Base-by-base conservation (phyloP, 2,329 filamentous ascomycete genomes). In the Fusarium buharicum region DNA sequence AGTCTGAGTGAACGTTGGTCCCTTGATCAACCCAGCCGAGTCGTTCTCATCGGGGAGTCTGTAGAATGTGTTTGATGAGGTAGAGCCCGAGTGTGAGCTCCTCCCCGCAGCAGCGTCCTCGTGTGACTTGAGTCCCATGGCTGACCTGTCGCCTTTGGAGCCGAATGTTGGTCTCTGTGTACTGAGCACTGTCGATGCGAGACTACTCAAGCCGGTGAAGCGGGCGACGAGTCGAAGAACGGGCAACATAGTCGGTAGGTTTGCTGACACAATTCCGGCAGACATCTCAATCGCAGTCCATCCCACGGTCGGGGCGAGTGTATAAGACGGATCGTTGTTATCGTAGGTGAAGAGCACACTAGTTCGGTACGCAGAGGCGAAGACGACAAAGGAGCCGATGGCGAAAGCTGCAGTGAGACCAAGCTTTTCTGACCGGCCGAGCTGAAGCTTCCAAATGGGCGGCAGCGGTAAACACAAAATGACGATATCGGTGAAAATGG, bases 261-360 rank as follows among this genome's bases (percentile, higher is more conserved):
- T 84, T 7, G 82, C 82, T 0, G 81, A 82, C 38, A 83, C 74
- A 60, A 86, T 82, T 45, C 81, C 83, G 0, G 78, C 77, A 0
- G 79, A 75, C 70, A 80, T 78, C 64, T 84, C 81, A 57, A 83
- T 78, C 5, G 74, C 74, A 7, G 79, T 80, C 81, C 81, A 84
- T 49, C 76, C 79, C 5, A 79, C 76, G 0, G 79, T 76, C 1
- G 76, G 77, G 0, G 79, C 78, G 9, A 83, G 73, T 0, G 79
- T 80, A 66, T 82, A 83, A n/a, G 75, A 74, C 4, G 78, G 77
- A 49, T 82, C 79, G 9, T 45, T 43, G 33, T 52, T 44, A 13
- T 61, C 62, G 68, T 82, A 82, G 16, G 76, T 74, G 58, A 83
- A 81, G 24, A 83, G 76, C 6, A 81, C 76, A 31, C 70, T 76